A percentile compares a stretch with the other conserved stretches of the same genome.
These are phyloP conservation scores for Camptophora hylomeconis DNA, from an alignment of 2,329 filamentous ascomycete genomes.

Conservation along the genomic window DNA sequence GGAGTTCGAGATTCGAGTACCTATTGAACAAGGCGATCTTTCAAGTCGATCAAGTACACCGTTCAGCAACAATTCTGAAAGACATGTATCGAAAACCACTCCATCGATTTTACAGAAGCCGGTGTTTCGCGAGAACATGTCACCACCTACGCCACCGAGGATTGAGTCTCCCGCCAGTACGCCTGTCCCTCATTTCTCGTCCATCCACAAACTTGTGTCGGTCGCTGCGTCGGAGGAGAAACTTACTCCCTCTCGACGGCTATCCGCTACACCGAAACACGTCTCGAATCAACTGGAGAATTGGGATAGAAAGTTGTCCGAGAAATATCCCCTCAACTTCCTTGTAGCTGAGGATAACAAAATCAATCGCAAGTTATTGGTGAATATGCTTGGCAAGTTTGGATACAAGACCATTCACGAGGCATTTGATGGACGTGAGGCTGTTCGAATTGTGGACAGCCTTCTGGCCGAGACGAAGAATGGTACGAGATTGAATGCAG, in stretches of 20 bases:
- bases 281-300: not conserved
- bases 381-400: slow-evolving; percentile 53
- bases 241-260: too few species aligned
- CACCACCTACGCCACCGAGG: too few species aligned
- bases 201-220: too few species aligned
- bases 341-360: slow-evolving; percentile 61
- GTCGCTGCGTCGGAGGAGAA: too few species aligned
- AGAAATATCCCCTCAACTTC: slow-evolving; percentile 51
- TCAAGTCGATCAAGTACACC: slow-evolving; percentile 39
- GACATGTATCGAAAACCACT: not conserved
- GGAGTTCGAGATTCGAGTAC: slow-evolving; percentile 56
- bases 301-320: slow-evolving; percentile 44
- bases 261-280: slow-evolving; percentile 1
- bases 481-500: slow-evolving; percentile 3
- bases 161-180: too few species aligned
- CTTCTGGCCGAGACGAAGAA: slow-evolving; percentile 19
- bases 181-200: too few species aligned
- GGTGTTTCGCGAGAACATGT: too few species aligned
- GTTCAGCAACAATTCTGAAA: slow-evolving; percentile 25
- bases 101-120: too few species aligned
- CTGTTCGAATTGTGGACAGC: slow-evolving; percentile 46
- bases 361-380: slow-evolving; percentile 55
- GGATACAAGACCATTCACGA: slow-evolving; percentile 52
- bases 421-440: slow-evolving; percentile 56
- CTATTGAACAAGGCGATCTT: slow-evolving; percentile 35